Evolutionary conservation across 2,329 filamentous ascomycete species (phyloP).

Genomic region (Epicoccum sorghinum): DNA sequence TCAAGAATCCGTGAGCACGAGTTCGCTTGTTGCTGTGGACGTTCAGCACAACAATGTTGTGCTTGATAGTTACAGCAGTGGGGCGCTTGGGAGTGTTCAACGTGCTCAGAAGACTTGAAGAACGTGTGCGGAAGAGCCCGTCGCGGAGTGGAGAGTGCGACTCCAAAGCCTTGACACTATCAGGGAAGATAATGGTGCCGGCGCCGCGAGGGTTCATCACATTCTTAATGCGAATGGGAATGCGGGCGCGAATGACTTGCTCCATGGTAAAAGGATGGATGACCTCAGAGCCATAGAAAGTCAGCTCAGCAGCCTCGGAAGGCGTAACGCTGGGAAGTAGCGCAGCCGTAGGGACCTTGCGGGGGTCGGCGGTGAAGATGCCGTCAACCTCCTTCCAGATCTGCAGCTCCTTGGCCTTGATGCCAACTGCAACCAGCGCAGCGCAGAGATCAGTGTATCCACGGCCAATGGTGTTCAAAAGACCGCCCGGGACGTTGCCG

Average conservation of each 20-base stretch:
- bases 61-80: constrained; percentile 89
- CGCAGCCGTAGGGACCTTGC: constrained; percentile 90
- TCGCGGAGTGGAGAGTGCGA: constrained; percentile 63
- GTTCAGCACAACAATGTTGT: constrained; percentile 95
- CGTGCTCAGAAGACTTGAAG: constrained; percentile 51
- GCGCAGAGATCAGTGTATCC: constrained; percentile 98
- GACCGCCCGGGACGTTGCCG: constrained; percentile 85
- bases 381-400: constrained; percentile 99
- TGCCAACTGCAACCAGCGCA: constrained; percentile 85
- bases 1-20: constrained; percentile 94
- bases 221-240: constrained; percentile 89
- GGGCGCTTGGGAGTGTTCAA: constrained; percentile 58
- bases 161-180: constrained; percentile 63
- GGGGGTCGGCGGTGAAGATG: constrained; percentile 85
- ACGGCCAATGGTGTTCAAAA: constrained; percentile 89
- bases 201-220: constrained; percentile 83
- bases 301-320: constrained; percentile 92
- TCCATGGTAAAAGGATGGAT: constrained; percentile 99
- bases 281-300: constrained; percentile 77
- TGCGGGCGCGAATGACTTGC: constrained; percentile 78
- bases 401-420: constrained; percentile 87
- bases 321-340: constrained; percentile 90
- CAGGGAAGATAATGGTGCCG: constrained; percentile 83
- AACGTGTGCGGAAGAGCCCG: constrained; percentile 58
- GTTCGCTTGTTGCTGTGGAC: constrained; percentile 97